A percentile compares a stretch with the other conserved stretches of the same genome.
These are phyloP conservation scores for Boletus mariae DNA, from an alignment of 1,284 basidiomycete species.

Conservation along the genomic window DNA sequence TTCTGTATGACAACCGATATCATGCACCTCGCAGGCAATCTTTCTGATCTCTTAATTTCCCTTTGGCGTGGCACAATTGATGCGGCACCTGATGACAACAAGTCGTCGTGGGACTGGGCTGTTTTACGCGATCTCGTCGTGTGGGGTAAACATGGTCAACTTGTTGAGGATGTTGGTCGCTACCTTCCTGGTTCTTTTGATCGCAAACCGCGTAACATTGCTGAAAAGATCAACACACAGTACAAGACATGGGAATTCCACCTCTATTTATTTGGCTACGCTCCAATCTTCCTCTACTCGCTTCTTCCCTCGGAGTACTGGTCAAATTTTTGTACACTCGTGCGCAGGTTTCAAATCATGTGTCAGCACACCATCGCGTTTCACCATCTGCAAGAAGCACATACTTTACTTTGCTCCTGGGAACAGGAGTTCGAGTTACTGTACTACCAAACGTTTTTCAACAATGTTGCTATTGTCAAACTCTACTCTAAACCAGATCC, in stretches of 20 bases:
- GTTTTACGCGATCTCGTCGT: not conserved
- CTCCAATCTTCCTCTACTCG: not conserved
- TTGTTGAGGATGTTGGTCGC: fast-evolving
- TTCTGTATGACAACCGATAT: not conserved
- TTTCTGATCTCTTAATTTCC: not conserved
- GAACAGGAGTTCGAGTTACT: not conserved
- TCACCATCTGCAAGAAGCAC: not conserved
- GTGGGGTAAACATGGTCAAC: not conserved
- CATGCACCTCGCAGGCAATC: not conserved
- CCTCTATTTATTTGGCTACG: not conserved
- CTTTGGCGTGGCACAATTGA: not conserved
- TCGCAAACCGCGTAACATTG: not conserved
- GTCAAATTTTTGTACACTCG: not conserved
- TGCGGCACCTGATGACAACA: not conserved
- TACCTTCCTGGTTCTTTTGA: constrained; percentile 3
- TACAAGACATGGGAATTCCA: constrained; percentile 12
- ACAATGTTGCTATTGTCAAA: too few species aligned
- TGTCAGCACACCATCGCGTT: not conserved
- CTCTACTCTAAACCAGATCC: too few species aligned
- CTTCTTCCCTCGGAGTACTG: not conserved
- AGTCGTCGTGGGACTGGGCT: constrained; percentile 1
- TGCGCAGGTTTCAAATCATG: constrained; percentile 1
- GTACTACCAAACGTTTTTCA: not conserved
- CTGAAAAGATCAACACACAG: not conserved
- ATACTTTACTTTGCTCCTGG: not conserved